phyloP scores from a whole-genome alignment of 768 basidiomycete genomes.

The Tulasnella sp. region DNA sequence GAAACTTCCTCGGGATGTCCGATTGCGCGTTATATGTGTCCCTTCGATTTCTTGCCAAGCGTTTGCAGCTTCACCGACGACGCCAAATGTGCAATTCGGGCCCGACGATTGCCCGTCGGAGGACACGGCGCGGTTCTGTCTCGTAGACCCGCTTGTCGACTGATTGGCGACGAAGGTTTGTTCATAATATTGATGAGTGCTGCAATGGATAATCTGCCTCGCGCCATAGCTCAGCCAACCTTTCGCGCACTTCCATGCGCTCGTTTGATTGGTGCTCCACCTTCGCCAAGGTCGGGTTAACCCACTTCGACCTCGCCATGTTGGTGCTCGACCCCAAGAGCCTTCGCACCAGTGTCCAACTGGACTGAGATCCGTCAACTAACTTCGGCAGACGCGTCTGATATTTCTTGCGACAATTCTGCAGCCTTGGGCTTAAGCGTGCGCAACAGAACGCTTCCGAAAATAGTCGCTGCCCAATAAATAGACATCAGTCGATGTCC shows the following conservation, averaged over 20 bases:
- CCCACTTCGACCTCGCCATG: background rate
- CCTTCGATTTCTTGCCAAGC: background rate
- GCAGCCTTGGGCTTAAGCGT: background rate
- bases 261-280: background rate
- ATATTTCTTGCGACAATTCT: background rate
- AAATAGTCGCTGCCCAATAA: background rate
- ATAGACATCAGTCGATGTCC: background rate
- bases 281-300: background rate
- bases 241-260: background rate
- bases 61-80: background rate
- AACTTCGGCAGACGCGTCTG: background rate
- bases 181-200: background rate
- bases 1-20: background rate
- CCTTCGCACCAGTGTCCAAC: background rate
- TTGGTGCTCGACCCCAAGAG: background rate
- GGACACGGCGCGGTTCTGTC: background rate
- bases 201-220: background rate
- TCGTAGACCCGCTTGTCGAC: background rate
- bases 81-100: background rate
- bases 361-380: background rate
- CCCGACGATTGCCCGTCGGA: background rate
- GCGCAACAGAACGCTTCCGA: background rate
- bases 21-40: background rate
- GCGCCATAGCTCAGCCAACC: background rate
- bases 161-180: background rate